A percentile compares a stretch with the other conserved stretches of the same genome.
Conservation (phyloP, 805 yeast genomes). For the Ogataea nonfermentans region DNA sequence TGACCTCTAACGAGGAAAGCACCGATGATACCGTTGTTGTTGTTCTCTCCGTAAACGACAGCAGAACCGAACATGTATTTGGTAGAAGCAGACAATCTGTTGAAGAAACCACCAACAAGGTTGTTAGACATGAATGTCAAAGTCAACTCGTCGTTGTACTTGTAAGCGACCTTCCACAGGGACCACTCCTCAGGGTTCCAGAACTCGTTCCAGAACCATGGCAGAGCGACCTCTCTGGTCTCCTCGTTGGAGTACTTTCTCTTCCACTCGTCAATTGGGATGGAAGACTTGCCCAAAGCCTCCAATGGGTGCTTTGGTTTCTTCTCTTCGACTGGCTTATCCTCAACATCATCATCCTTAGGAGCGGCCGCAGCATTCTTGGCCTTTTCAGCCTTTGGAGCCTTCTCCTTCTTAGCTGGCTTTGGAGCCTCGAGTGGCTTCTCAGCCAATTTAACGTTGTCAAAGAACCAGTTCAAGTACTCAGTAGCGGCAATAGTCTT, state of each 20-base stretch:
- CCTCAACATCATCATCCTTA: slow-evolving; percentile 34
- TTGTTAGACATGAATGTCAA: slow-evolving; percentile 97
- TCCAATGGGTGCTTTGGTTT: slow-evolving; percentile 92
- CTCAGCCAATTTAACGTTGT: slow-evolving; percentile 56
- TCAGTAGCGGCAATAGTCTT: slow-evolving; percentile 43
- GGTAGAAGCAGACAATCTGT: slow-evolving; percentile 87
- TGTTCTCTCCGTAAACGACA: slow-evolving; percentile 98
- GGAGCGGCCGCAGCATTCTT: slow-evolving; percentile 24
- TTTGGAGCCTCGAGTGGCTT: slow-evolving; percentile 67
- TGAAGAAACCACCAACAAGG: slow-evolving; percentile 96
- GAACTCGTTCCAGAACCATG: slow-evolving; percentile 95
- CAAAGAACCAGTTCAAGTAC: slow-evolving; percentile 48
- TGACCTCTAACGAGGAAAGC: slow-evolving; percentile 95
- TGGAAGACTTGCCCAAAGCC: slow-evolving; percentile 66
- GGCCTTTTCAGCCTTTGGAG: slow-evolving; percentile 42
- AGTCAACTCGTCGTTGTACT: slow-evolving; percentile 97
- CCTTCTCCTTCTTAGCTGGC: slow-evolving; percentile 71
- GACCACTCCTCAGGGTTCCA: slow-evolving; percentile 94
- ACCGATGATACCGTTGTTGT: slow-evolving; percentile 96
- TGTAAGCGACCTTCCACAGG: slow-evolving; percentile 91
- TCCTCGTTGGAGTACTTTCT: slow-evolving; percentile 96
- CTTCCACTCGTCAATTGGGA: slow-evolving; percentile 90
- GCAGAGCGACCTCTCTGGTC: slow-evolving; percentile 89
- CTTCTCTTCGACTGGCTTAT: slow-evolving; percentile 52
- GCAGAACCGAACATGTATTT: slow-evolving; percentile 91